Conservation (phyloP, 208 protist genomes). For the Leishmania tarentolae region DNA sequence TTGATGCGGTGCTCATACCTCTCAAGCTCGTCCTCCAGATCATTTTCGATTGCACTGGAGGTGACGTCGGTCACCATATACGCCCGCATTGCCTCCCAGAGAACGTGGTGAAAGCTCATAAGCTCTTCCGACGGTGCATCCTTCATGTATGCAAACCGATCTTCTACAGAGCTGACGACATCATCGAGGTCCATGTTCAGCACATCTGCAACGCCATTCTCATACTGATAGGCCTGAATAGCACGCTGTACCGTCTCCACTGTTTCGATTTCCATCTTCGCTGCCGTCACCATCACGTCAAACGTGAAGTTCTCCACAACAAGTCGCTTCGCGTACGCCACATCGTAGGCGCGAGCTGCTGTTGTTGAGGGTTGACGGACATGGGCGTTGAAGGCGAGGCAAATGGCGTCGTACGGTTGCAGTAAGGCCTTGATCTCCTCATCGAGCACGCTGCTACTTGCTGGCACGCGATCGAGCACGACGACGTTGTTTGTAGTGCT, state of each 20-base stretch:
- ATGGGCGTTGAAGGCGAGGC: slow-evolving; percentile 22
- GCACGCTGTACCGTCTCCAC: slow-evolving; percentile 24
- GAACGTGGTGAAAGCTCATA: slow-evolving; percentile 13
- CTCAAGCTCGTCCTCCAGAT: slow-evolving; percentile 10
- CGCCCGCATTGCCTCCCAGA: slow-evolving; percentile 21
- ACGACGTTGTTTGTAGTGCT: slow-evolving; percentile 17
- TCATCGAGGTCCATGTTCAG: slow-evolving; percentile 23
- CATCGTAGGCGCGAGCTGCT: slow-evolving; percentile 6
- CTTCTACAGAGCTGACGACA: slow-evolving; percentile 11
- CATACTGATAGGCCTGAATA: slow-evolving; percentile 25
- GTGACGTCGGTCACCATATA: slow-evolving; percentile 7
- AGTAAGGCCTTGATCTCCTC: slow-evolving; percentile 2
- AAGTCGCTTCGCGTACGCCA: slow-evolving; percentile 19
- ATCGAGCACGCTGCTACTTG: slow-evolving; percentile 6
- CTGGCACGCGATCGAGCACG: slow-evolving; percentile 18
- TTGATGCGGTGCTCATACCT: slow-evolving; percentile 1
- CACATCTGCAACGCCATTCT: neutral
- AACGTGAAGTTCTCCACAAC: slow-evolving; percentile 26
- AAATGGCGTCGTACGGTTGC: slow-evolving; percentile 14
- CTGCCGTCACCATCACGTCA: slow-evolving; percentile 14
- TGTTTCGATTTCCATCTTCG: slow-evolving; percentile 10
- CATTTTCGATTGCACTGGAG: slow-evolving; percentile 5
- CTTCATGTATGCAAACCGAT: slow-evolving; percentile 30
- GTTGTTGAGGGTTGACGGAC: slow-evolving; percentile 1
- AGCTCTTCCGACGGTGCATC: slow-evolving; percentile 16